Evolutionary conservation across 116 monocot species (phyloP), one percentile per base, ranked within the genome.

Genomic region (Thalassia testudinum): DNA sequence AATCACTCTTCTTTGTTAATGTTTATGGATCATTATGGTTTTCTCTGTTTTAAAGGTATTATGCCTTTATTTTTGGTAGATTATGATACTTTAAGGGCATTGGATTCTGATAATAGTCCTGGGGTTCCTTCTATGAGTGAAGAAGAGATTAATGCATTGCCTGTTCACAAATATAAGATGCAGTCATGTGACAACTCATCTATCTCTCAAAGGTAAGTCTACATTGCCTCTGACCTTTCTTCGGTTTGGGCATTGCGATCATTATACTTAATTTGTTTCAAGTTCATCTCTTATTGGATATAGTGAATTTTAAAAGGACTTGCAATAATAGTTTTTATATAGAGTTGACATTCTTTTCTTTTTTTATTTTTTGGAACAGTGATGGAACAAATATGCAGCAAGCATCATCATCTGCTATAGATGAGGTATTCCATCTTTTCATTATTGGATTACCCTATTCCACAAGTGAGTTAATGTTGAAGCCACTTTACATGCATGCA

Each of bases 121-220:
- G 75, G 70, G 30, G 47, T 68, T 64, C 78, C 81, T 70, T 78
- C 95, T 37, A 95, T 95, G 95, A 89, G 62, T 52, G 97, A 97
- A 43, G 89, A 85, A 43, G 97, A 97, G 70, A 97, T 88, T 47
- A 97, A 85, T 82, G 63, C 89, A 61, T 72, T 97, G 51, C 97
- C 97, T 20, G 68, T 97, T 43, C 85, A 89, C 74, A 82, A 82
- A 45, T 97, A 97, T 65, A 85, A 79, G 54, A 54, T 27, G 30
- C 72, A 72, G 60, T 30, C 73, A 12, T 56, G 69, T 18, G 52
- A 72, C 14, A 69, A 54, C 6, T 54, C 49, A 38, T 62, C 68
- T 67, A 43, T 28, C 24, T 50, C 42, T 21, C 72, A 74, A 61
- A 71, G 78, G 92, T 43, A 67, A 67, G 30, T 72, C 50, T 59